Base-by-base conservation (phyloP, 2,329 filamentous ascomycete species). In the Nigrospora sphaerica region DNA sequence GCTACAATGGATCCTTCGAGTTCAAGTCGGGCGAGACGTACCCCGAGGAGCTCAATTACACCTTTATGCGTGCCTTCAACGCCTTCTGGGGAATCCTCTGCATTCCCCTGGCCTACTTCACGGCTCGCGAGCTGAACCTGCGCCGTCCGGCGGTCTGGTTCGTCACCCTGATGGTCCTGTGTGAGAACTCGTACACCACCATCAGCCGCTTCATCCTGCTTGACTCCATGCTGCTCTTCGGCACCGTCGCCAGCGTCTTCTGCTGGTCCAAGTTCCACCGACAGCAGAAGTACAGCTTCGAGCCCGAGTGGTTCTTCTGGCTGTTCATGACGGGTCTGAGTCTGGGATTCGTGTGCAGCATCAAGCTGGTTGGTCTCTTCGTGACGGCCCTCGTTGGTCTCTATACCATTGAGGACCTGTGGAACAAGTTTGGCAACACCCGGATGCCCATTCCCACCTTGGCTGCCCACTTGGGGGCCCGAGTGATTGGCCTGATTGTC, bases 21-120 rank as follows among this genome's bases (percentile, higher is more conserved):
- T 98, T 98, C 79, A 98, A 98, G 70, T 97, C 92, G 45, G 93
- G 93, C 64, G 93, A 97, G 63, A 90, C 81, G 46, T 98, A 98
- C 65, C 93, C 93, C 12, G 81, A 84, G 56, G 89, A 97, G 61
- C 77, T 98, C 62, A 86, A 98, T 74, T 98, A 95, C 68, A 95
- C 91, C 58, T 95, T 95, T 63, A 98, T 98, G 95, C 88, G 93
- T 58, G 79, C 92, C 51, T 98, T 98, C 80, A 98, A 97, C 66
- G 86, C 92, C 53, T 81, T 89, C 52, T 98, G 97, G 65, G 93
- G 93, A 50, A 92, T 91, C 51, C 75, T 93, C 50, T 96, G 89
- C 62, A 83, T 98, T 40, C 93, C 93, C 16, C 72, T 98, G 68
- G 92, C 93, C 47, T 98, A 97, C 74, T 97, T 81, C 67, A 98